Evolutionary conservation across 2,329 filamentous ascomycete genomes (phyloP).

Genomic region (Exserohilum turcica): DNA sequence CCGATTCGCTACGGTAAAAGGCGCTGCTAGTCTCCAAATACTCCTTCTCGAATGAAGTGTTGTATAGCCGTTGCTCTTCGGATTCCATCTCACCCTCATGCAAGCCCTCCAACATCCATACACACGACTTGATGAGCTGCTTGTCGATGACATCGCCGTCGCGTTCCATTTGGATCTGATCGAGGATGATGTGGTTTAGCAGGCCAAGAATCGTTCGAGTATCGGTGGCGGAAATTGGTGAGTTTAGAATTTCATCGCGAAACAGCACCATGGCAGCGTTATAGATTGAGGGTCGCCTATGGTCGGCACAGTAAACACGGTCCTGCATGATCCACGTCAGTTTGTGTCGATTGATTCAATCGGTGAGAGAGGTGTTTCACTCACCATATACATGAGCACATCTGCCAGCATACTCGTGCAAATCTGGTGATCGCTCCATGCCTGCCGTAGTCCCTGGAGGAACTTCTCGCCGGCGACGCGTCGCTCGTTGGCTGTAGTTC

Average conservation of each 20-base stretch:
- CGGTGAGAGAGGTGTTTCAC: constrained; percentile 19
- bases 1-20: constrained; percentile 80
- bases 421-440: constrained; percentile 87
- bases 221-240: constrained; percentile 53
- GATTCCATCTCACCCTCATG: constrained; percentile 81
- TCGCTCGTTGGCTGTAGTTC: constrained; percentile 75
- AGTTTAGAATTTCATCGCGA: constrained; percentile 79
- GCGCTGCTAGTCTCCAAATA: constrained; percentile 72
- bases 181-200: constrained; percentile 80
- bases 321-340: constrained; percentile 59
- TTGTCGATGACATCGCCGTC: constrained; percentile 88
- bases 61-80: constrained; percentile 80
- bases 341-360: constrained; percentile 3
- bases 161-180: constrained; percentile 90
- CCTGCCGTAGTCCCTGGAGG: constrained; percentile 72
- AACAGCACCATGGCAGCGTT: constrained; percentile 84
- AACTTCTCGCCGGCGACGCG: constrained; percentile 83
- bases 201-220: constrained; percentile 69
- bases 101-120: constrained; percentile 86
- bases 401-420: constrained; percentile 98
- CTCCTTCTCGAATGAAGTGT: constrained; percentile 78
- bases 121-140: constrained; percentile 77
- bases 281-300: constrained; percentile 77
- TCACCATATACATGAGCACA: constrained; percentile 91
- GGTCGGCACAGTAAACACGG: constrained; percentile 77